These are phyloP conservation scores for Hanseniaspora mollemarum DNA, from an alignment of 805 yeast species.

Conservation along the genomic window DNA sequence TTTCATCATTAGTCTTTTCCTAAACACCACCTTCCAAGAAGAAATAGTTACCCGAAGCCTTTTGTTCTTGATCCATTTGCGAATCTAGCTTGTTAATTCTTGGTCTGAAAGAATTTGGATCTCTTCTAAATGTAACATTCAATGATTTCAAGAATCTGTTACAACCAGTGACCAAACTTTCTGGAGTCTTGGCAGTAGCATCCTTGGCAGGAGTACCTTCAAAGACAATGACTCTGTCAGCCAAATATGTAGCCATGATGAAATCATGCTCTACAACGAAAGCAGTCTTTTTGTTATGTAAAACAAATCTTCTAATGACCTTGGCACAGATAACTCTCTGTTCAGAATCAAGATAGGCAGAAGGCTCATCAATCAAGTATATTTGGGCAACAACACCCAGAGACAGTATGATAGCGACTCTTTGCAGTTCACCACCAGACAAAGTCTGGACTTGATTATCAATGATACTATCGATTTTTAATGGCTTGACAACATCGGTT, in stretches of 20 bases:
- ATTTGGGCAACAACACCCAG: constrained; percentile 93
- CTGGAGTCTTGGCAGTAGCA: constrained; percentile 81
- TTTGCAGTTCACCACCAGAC: constrained; percentile 99
- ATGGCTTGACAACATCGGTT: constrained; percentile 93
- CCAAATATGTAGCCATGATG: constrained; percentile 98
- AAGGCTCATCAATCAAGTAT: constrained; percentile 95
- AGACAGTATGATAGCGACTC: constrained; percentile 94
- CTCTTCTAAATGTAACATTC: constrained; percentile 98
- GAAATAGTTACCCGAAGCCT: constrained; percentile 83
- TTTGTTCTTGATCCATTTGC: constrained; percentile 98
- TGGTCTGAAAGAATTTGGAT: constrained; percentile 95
- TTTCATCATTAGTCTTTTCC: constrained; percentile 10
- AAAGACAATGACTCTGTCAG: constrained; percentile 96
- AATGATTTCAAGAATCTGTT: constrained; percentile 92
- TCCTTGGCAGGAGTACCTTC: constrained; percentile 87
- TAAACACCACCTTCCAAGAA: constrained; percentile 64
- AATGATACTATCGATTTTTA: constrained; percentile 82
- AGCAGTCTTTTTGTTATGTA: constrained; percentile 97
- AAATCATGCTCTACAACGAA: constrained; percentile 99
- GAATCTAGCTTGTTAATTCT: constrained; percentile 96
- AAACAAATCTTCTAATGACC: constrained; percentile 90
- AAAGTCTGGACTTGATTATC: constrained; percentile 96
- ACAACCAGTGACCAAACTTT: constrained; percentile 91
- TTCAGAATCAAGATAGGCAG: constrained; percentile 97
- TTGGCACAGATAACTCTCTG: constrained; percentile 99